Conservation (phyloP, 2,329 filamentous ascomycete genomes). For the Exophiala sideris region DNA sequence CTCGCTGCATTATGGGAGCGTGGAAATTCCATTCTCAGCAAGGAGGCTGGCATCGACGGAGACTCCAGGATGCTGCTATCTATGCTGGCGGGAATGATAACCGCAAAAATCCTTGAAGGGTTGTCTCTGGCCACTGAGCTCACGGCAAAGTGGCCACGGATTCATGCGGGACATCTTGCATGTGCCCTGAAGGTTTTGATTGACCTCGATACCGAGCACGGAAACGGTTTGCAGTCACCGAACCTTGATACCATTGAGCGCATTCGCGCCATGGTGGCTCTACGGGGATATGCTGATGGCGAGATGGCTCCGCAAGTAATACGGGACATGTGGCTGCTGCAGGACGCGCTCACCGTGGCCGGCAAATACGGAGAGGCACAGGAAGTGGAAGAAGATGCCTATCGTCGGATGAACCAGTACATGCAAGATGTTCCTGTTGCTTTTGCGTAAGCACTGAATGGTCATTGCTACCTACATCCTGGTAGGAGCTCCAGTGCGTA, state of each 20-base stretch:
- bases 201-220: slow-evolving; percentile 1
- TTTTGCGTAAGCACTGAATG: not conserved
- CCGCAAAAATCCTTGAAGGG: not conserved
- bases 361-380: slow-evolving; percentile 6
- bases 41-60: not conserved
- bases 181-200: slow-evolving; percentile 7
- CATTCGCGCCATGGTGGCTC: slow-evolving; percentile 6
- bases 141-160: not conserved
- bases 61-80: not conserved
- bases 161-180: slow-evolving; percentile 1
- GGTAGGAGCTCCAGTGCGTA: too few relatives aligned
- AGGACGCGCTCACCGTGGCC: not conserved
- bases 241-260: not conserved
- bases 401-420: slow-evolving; percentile 5
- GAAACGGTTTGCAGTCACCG: not conserved
- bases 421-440: slow-evolving; percentile 6
- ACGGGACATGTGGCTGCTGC: slow-evolving; percentile 9
- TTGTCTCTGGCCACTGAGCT: not conserved
- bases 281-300: slow-evolving; percentile 5
- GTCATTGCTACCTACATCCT: too few relatives aligned
- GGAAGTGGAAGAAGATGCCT: not conserved
- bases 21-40: not conserved
- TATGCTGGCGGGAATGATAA: slow-evolving; percentile 5
- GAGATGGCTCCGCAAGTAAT: slow-evolving; percentile 6
- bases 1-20: slow-evolving; percentile 1